These are phyloP conservation scores for Xerocomus brunneocitrinus DNA, from an alignment of 768 basidiomycete species.

Conservation along the genomic window DNA sequence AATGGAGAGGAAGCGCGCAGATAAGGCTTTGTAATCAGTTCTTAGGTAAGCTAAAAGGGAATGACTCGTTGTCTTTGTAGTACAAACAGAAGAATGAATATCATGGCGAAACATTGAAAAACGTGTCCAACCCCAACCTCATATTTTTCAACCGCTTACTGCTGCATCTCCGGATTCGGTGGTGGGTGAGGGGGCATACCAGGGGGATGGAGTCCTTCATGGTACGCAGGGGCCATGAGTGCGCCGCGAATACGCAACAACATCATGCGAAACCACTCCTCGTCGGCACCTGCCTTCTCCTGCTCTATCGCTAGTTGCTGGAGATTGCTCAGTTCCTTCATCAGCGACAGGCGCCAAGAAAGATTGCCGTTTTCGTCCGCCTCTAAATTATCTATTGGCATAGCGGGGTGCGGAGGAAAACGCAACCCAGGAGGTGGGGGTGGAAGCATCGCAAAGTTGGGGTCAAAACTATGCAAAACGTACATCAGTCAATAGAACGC, in stretches of 20 bases:
- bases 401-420: slow-evolving; percentile 50
- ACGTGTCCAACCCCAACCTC: background rate
- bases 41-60: slow-evolving; percentile 12
- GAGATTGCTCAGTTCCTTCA: slow-evolving; percentile 73
- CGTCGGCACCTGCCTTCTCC: slow-evolving; percentile 74
- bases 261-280: slow-evolving; percentile 88
- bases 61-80: background rate
- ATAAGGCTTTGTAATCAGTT: slow-evolving; percentile 19
- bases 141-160: slow-evolving; percentile 8
- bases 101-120: slow-evolving; percentile 2
- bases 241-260: slow-evolving; percentile 70
- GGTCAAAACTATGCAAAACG: slow-evolving; percentile 55
- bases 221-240: slow-evolving; percentile 50
- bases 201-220: slow-evolving; percentile 35
- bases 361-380: slow-evolving; percentile 75
- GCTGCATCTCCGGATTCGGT: slow-evolving; percentile 31
- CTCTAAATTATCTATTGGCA: slow-evolving; percentile 69
- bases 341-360: slow-evolving; percentile 75
- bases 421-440: slow-evolving; percentile 50
- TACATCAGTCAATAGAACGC: slow-evolving; percentile 1
- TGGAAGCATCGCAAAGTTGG: slow-evolving; percentile 64
- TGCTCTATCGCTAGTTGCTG: slow-evolving; percentile 77
- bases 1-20: background rate
- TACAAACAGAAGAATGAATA: background rate
- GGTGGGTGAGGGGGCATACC: slow-evolving; percentile 35